Evolutionary conservation across 352 stramenopile species (phyloP).

Genomic region (Globisporangium ultimum): DNA sequence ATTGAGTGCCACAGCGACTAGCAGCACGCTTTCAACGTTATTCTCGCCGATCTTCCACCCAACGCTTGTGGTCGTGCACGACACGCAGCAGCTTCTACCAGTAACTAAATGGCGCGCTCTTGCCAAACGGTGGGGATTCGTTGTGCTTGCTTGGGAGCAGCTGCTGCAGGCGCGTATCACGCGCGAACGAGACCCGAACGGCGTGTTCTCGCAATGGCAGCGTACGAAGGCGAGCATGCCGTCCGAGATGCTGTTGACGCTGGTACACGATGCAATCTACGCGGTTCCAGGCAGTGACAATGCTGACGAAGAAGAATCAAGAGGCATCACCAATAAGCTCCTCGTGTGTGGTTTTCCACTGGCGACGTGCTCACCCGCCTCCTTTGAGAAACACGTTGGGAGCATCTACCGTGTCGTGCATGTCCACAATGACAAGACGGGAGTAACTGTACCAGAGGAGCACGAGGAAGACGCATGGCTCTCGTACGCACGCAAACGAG

Average conservation of each 20-base stretch:
- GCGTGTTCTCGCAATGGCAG: conserved; percentile 22
- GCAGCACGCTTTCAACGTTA: conserved; percentile 4
- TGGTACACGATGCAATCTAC: conserved; percentile 14
- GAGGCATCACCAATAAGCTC: conserved; percentile 21
- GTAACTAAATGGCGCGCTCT: conserved; percentile 5
- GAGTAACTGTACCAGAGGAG: background rate
- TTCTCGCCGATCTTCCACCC: conserved; percentile 34
- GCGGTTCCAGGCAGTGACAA: conserved; percentile 3
- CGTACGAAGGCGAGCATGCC: conserved; percentile 28
- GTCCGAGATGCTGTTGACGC: conserved; percentile 19
- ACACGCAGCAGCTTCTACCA: conserved; percentile 15
- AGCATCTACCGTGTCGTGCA: conserved; percentile 13
- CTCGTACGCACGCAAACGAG: background rate
- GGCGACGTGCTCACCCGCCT: conserved; percentile 16
- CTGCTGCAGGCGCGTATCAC: conserved; percentile 16
- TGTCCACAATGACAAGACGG: conserved; percentile 1
- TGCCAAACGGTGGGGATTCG: conserved; percentile 21
- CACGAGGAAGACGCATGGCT: background rate
- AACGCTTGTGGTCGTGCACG: conserved; percentile 24
- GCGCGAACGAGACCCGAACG: conserved; percentile 20
- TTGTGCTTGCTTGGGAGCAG: conserved; percentile 22
- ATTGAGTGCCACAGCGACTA: background rate
- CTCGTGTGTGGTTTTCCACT: conserved; percentile 45
- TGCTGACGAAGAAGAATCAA: too few relatives aligned
- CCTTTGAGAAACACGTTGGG: conserved; percentile 31